phyloP scores from a whole-genome alignment of 495 filamentous ascomycete species.

The Xylaria nigripes region DNA sequence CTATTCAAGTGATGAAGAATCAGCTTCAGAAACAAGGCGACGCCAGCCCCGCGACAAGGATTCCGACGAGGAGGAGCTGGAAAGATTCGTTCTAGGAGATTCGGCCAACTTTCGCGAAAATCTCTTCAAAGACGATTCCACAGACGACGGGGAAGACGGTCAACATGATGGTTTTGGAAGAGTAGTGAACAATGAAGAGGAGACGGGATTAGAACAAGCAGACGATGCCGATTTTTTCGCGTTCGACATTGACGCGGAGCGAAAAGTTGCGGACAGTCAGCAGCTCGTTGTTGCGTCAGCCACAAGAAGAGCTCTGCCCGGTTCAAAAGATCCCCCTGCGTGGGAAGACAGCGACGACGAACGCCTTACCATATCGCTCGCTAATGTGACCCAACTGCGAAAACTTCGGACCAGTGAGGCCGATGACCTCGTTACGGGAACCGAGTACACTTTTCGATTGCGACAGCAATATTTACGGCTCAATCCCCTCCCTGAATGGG shows the following conservation, averaged over 20 bases:
- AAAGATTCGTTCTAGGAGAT: slow-evolving; percentile 79
- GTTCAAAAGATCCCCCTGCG: slow-evolving; percentile 41
- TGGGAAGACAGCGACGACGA: slow-evolving; percentile 98
- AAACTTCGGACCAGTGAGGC: slow-evolving; percentile 71
- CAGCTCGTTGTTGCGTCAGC: slow-evolving; percentile 28
- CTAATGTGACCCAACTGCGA: slow-evolving; percentile 58
- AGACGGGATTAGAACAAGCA: slow-evolving; percentile 42
- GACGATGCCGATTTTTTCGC: slow-evolving; percentile 55
- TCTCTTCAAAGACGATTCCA: slow-evolving; percentile 44
- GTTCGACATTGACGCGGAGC: slow-evolving; percentile 35
- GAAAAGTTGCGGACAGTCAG: slow-evolving; percentile 24
- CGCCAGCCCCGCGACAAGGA: slow-evolving; percentile 53
- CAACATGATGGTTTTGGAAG: background rate
- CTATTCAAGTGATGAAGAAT: slow-evolving; percentile 19
- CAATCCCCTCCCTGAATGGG: slow-evolving; percentile 77
- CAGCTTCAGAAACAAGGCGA: slow-evolving; percentile 14
- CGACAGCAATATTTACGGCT: slow-evolving; percentile 74
- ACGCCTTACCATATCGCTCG: slow-evolving; percentile 71
- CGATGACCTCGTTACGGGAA: slow-evolving; percentile 79
- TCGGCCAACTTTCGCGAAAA: slow-evolving; percentile 67
- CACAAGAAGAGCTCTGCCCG: slow-evolving; percentile 28
- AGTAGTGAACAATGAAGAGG: slow-evolving; percentile 24
- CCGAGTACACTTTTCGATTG: slow-evolving; percentile 72
- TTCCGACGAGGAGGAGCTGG: slow-evolving; percentile 71
- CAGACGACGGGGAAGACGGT: slow-evolving; percentile 6